phyloP scores from a whole-genome alignment of 2,329 filamentous ascomycete species.

The Pleurostoma richardsiae region DNA sequence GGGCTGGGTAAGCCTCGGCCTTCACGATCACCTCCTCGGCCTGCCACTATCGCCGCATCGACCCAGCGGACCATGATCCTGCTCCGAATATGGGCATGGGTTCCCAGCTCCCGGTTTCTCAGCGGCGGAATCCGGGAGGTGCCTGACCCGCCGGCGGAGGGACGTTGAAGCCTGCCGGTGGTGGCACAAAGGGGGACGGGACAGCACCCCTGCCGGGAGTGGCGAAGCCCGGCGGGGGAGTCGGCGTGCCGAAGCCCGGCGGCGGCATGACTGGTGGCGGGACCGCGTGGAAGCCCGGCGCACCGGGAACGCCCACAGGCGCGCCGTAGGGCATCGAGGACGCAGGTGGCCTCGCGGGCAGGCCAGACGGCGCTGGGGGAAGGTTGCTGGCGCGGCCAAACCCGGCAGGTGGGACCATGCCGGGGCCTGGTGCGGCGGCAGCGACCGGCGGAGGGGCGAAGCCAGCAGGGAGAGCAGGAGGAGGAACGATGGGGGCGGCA shows the following conservation, averaged over 20 bases:
- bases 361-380: constrained; percentile 42
- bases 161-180: constrained; percentile 26
- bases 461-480: constrained; percentile 23
- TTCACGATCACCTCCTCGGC: too few species aligned
- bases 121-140: constrained; percentile 16
- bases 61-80: too few species aligned
- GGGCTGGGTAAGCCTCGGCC: too few species aligned
- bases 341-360: constrained; percentile 45
- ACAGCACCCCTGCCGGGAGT: constrained; percentile 24
- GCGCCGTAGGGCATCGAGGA: constrained; percentile 39
- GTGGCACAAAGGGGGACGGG: constrained; percentile 34
- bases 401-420: constrained; percentile 10
- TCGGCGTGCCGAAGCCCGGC: constrained; percentile 28
- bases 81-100: too few species aligned
- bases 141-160: constrained; percentile 8
- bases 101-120: not conserved
- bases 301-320: constrained; percentile 37
- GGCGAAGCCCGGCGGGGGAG: constrained; percentile 28
- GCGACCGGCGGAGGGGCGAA: constrained; percentile 24
- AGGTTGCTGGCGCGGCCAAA: constrained; percentile 26
- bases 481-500: constrained; percentile 14
- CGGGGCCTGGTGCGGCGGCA: constrained; percentile 12
- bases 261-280: constrained; percentile 20
- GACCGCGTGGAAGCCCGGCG: constrained; percentile 29
- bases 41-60: too few species aligned